phyloP scores from a whole-genome alignment of 176 grass and related monocot genomes.

The Triticum aestivum region DNA sequence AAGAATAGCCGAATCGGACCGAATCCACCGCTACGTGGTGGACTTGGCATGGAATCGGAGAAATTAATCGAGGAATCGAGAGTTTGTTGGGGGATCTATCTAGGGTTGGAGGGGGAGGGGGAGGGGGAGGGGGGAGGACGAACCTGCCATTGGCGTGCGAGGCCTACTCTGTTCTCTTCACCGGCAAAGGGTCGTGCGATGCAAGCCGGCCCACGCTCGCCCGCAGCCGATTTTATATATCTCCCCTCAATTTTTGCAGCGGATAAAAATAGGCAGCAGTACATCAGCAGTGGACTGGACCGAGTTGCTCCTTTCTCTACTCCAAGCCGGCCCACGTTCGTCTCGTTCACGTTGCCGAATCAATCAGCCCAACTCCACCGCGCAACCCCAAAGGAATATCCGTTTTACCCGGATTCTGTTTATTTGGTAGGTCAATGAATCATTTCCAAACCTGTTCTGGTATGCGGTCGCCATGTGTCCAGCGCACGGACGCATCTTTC shows the following conservation, averaged over 20 bases:
- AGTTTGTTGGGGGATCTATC: not conserved
- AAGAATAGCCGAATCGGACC: not conserved
- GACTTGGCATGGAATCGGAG: not conserved
- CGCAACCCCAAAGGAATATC: too few species aligned
- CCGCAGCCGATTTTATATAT: not conserved
- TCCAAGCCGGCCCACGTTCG: not conserved
- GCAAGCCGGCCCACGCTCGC: not conserved
- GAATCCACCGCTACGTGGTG: too few species aligned
- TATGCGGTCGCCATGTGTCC: too few species aligned
- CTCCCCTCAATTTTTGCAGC: not conserved
- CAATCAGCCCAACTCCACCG: too few species aligned
- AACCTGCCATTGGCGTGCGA: conserved; percentile 51
- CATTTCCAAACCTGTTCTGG: too few species aligned
- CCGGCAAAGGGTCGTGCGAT: not conserved
- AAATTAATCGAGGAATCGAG: not conserved
- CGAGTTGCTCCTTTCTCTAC: not conserved
- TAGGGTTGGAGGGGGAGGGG: conserved; percentile 3
- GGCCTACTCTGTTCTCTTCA: not conserved
- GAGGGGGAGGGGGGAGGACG: not conserved
- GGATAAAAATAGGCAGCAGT: not conserved
- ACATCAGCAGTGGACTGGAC: not conserved
- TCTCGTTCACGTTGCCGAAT: not conserved
- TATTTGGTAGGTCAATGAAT: too few species aligned
- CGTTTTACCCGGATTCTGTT: too few species aligned
- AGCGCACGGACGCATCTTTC: too few species aligned